phyloP scores from a whole-genome alignment of 2,329 filamentous ascomycete species.

The Elsinoe arachidis region DNA sequence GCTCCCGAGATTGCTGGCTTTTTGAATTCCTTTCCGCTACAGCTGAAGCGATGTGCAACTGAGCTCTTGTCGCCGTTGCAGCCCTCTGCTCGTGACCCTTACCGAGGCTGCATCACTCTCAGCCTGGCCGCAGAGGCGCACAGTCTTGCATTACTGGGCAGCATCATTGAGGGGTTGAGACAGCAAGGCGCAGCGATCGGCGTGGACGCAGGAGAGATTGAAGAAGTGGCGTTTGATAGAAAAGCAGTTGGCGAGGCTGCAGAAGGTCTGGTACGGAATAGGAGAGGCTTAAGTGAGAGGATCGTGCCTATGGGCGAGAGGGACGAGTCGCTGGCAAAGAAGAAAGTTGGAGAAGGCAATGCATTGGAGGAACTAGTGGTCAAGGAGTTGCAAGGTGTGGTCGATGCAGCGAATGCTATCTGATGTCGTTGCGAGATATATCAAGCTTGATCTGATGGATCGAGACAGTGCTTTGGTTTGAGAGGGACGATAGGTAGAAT shows the following conservation, averaged over 20 bases:
- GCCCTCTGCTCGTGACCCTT: slow-evolving; percentile 29
- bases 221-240: slow-evolving; percentile 66
- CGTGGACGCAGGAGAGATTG: slow-evolving; percentile 54
- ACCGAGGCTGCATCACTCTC: slow-evolving; percentile 59
- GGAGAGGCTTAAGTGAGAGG: slow-evolving; percentile 60
- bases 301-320: slow-evolving; percentile 64
- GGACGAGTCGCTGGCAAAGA: slow-evolving; percentile 54
- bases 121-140: slow-evolving; percentile 68
- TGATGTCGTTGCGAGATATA: neutral
- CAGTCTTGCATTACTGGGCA: slow-evolving; percentile 65
- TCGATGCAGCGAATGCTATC: slow-evolving; percentile 18
- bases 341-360: slow-evolving; percentile 37
- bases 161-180: slow-evolving; percentile 60
- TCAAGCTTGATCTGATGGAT: neutral
- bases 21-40: slow-evolving; percentile 76
- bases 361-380: slow-evolving; percentile 69
- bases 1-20: slow-evolving; percentile 80
- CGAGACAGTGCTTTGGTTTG: neutral
- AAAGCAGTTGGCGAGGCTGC: slow-evolving; percentile 67
- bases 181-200: slow-evolving; percentile 54
- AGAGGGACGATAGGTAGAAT: neutral
- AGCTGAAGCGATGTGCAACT: slow-evolving; percentile 63
- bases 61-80: slow-evolving; percentile 56
- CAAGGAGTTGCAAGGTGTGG: slow-evolving; percentile 52
- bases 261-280: slow-evolving; percentile 61